Evolutionary conservation across 495 filamentous ascomycete species (phyloP), one percentile per base, ranked within the genome.

Genomic region (Podospora sp.): DNA sequence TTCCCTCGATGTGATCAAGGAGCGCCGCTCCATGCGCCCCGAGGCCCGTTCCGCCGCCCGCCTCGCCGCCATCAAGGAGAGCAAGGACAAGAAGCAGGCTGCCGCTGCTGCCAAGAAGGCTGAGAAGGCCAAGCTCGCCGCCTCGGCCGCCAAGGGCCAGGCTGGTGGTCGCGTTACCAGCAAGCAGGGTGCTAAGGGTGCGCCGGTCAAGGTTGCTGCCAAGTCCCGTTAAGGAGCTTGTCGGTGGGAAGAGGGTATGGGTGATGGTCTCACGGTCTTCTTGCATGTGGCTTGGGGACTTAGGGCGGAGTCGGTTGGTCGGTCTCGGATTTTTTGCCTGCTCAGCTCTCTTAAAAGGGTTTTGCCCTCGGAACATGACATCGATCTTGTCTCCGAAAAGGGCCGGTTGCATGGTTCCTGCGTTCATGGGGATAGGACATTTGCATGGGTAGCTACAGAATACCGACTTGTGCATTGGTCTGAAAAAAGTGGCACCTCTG

Each of bases 1-100:
- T 74, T 96, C 94, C 72, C 93, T 99, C 82, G 96, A 99, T 75
- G 91, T 97, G 74, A 98, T 99, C 88, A 99, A 98, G 89, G 95
- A 99, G 89, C 92, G 92, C 84, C 94, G 95, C 77, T 81, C 86
- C 68, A 85, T 89, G 85, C 92, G 96, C 73, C 95, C 95, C 69
- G 95, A 98, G 85, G 95, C 92, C 80, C 94, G 95, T 78, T 86
- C 87, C 74, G 95, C 96, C 76, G 94, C 93, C 76, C 95, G 95
- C 81, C 84, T 87, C 69, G 85, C 89, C 75, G 96, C 96, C 81
- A 95, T 97, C 86, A 92, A 91, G 84, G 92, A 93, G 75, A 89
- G 88, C 81, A 99, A 99, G 90, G 94, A 95, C 81, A 97, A 97
- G 92, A 95, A 94, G 85, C 83, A 88, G 68, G 92, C 87, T 65